Evolutionary conservation across 163 green algal genomes (phyloP).

Genomic region (Chlorella variabilis): DNA sequence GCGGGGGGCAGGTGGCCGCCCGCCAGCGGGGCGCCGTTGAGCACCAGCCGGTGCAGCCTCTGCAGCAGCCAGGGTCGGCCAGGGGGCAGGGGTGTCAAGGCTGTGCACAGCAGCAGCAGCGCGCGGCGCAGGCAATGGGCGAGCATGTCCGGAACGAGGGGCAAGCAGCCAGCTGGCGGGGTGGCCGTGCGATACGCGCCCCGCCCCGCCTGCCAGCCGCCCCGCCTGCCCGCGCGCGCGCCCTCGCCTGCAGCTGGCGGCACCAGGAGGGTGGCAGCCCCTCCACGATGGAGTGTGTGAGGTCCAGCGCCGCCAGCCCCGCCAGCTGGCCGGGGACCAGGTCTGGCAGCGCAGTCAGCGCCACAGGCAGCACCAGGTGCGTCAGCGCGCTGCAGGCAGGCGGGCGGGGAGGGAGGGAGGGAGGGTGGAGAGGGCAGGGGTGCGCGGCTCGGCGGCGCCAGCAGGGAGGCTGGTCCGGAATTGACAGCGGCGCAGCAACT

Average conservation of each 20-base stretch:
- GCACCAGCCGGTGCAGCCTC: slow-evolving; percentile 21
- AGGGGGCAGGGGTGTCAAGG: neutral
- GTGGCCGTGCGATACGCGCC: neutral
- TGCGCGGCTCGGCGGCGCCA: too few species aligned
- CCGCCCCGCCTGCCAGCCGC: neutral
- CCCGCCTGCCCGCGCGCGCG: too few species aligned
- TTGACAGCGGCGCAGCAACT: neutral
- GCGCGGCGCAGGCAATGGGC: too few species aligned
- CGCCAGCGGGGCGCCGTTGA: slow-evolving; percentile 26
- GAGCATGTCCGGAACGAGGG: too few species aligned
- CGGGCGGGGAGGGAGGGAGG: neutral
- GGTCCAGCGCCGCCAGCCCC: slow-evolving; percentile 14
- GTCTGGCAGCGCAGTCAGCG: slow-evolving; percentile 24
- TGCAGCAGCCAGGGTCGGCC: neutral
- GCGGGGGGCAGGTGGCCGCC: slow-evolving; percentile 24
- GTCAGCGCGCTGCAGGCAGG: slow-evolving; percentile 13
- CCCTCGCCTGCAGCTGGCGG: slow-evolving; percentile 6
- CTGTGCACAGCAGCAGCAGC: too few species aligned
- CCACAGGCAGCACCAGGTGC: slow-evolving; percentile 33
- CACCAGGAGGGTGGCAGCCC: slow-evolving; percentile 30
- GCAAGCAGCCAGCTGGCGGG: too few species aligned
- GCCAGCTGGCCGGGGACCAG: slow-evolving; percentile 37
- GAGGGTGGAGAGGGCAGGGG: too few species aligned
- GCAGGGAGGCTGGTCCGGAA: neutral
- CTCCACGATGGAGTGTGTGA: slow-evolving; percentile 27